These are phyloP conservation scores for Acacia melanoxylon DNA, from an alignment of 306 rosid genomes.

Conservation along the genomic window DNA sequence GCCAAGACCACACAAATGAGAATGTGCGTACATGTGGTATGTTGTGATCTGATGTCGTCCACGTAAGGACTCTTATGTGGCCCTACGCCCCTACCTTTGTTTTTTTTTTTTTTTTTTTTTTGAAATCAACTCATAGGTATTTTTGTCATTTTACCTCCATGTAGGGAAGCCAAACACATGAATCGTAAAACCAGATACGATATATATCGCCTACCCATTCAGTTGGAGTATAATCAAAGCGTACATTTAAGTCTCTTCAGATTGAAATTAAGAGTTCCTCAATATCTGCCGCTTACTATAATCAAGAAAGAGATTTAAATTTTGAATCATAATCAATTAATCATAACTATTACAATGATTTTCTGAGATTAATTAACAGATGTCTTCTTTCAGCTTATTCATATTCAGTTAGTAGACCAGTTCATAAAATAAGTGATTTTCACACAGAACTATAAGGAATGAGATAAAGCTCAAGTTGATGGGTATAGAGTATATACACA, in stretches of 20 bases:
- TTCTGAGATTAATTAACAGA: background rate
- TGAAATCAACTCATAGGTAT: background rate
- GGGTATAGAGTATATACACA: background rate
- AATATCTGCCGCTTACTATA: background rate
- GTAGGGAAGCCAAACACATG: background rate
- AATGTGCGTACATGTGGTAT: background rate
- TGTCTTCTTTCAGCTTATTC: background rate
- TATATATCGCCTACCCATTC: background rate
- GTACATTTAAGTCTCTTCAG: background rate
- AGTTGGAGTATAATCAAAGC: background rate
- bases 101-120: background rate
- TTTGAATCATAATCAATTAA: background rate
- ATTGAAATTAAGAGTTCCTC: background rate
- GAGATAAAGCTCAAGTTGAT: background rate
- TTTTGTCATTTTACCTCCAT: constrained; percentile 22
- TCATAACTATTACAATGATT: background rate
- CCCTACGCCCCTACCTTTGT: no score
- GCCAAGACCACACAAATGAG: background rate
- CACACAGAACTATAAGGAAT: background rate
- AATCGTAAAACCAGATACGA: background rate
- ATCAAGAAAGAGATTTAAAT: background rate
- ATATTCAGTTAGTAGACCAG: background rate
- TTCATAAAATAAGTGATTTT: background rate
- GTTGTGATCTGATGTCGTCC: constrained; percentile 12
- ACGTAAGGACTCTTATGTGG: constrained; percentile 28